A percentile compares a stretch with the other conserved stretches of the same genome.
These are phyloP conservation scores for Abortiporus biennis DNA, from an alignment of 1,284 basidiomycete genomes.

Conservation along the genomic window DNA sequence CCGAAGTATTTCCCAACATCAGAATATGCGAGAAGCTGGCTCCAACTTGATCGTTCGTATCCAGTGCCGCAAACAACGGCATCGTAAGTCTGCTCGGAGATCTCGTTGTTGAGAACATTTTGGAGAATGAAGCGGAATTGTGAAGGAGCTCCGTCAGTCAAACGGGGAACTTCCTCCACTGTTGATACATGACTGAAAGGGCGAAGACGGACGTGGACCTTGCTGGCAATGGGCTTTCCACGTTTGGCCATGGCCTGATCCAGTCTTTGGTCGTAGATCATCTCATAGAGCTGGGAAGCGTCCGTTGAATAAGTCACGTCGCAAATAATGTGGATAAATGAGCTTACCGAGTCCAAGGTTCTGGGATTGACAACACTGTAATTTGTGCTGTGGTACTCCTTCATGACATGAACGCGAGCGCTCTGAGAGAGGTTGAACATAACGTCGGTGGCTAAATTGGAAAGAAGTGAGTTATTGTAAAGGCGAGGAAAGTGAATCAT, in stretches of 20 bases:
- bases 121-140: slow-evolving; percentile 31
- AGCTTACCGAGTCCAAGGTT: slow-evolving; percentile 36
- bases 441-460: slow-evolving; percentile 31
- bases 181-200: slow-evolving; percentile 35
- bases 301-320: background rate
- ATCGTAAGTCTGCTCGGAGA: slow-evolving; percentile 36
- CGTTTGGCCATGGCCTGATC: slow-evolving; percentile 36
- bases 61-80: slow-evolving; percentile 53
- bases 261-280: slow-evolving; percentile 50
- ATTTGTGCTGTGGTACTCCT: slow-evolving; percentile 48
- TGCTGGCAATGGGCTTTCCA: slow-evolving; percentile 14
- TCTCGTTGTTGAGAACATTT: slow-evolving; percentile 27
- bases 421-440: slow-evolving; percentile 33
- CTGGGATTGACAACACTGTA: slow-evolving; percentile 51
- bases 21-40: slow-evolving; percentile 38
- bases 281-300: slow-evolving; percentile 38
- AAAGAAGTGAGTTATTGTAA: slow-evolving; percentile 5
- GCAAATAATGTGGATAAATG: background rate
- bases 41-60: slow-evolving; percentile 47
- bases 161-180: slow-evolving; percentile 19
- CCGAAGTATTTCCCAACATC: slow-evolving; percentile 38
- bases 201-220: slow-evolving; percentile 31
- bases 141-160: slow-evolving; percentile 15
- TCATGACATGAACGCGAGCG: slow-evolving; percentile 28
- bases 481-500: slow-evolving; percentile 5